Evolutionary conservation across 768 basidiomycete species (phyloP).

Genomic region (Suillus tomentosus): DNA sequence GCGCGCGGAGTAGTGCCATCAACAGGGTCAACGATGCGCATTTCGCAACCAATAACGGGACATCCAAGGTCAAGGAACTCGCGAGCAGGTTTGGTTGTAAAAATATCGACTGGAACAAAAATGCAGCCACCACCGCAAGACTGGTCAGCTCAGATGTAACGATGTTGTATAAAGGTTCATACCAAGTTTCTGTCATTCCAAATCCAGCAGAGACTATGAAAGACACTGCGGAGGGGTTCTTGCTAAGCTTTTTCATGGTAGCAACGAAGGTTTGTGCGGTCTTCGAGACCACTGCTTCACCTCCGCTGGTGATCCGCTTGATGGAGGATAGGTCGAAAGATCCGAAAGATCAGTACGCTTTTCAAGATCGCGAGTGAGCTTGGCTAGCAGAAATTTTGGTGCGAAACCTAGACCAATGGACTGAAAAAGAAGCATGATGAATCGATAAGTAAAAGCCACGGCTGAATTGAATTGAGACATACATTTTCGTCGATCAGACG

Average conservation of each 20-base stretch:
- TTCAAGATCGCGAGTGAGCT: constrained; percentile 37
- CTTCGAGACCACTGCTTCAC: constrained; percentile 42
- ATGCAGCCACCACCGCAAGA: constrained; percentile 38
- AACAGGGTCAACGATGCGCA: constrained; percentile 38
- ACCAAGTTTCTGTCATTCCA: constrained; percentile 47
- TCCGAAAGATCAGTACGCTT: constrained; percentile 26
- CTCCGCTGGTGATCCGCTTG: constrained; percentile 41
- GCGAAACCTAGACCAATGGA: constrained; percentile 36
- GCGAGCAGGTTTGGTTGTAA: constrained; percentile 19
- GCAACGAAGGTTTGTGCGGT: constrained; percentile 40
- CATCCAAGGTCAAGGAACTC: constrained; percentile 42
- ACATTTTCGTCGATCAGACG: constrained; percentile 40
- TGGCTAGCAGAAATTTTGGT: constrained; percentile 46
- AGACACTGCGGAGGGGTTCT: constrained; percentile 17
- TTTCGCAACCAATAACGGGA: constrained; percentile 31
- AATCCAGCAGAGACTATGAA: constrained; percentile 33
- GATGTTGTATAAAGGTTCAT: constrained; percentile 15
- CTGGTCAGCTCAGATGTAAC: not conserved
- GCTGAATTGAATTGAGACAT: constrained; percentile 20
- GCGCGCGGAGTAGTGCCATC: constrained; percentile 30
- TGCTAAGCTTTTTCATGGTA: constrained; percentile 32
- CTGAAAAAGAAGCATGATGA: constrained; percentile 16
- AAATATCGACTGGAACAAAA: constrained; percentile 35
- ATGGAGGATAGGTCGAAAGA: constrained; percentile 38
- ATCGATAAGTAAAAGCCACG: constrained; percentile 15